Conservation (phyloP, 192 early-diverging fungal species). For the Endogone sp. region DNA sequence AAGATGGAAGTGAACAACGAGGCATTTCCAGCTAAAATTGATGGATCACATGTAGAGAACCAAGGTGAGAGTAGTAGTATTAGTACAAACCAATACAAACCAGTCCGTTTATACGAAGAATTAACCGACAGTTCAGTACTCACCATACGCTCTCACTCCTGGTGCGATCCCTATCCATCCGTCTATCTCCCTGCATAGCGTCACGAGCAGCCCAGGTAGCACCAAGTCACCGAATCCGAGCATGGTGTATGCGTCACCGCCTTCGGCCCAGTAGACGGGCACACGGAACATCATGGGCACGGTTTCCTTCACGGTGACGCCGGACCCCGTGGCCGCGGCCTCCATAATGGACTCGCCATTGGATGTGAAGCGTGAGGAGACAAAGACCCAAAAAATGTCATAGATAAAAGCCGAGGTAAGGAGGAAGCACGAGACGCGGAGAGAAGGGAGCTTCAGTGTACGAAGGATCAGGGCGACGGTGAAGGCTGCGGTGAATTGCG, state of each 20-base stretch:
- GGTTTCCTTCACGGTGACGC: conserved; percentile 33
- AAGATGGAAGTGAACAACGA: background rate
- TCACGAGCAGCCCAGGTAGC: conserved; percentile 31
- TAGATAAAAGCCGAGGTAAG: conserved; percentile 33
- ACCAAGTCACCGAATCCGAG: conserved; percentile 37
- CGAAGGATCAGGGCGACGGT: conserved; percentile 28
- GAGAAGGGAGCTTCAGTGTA: conserved; percentile 29
- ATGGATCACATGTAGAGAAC: background rate
- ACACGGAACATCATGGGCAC: conserved; percentile 37
- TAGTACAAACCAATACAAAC: too few species aligned
- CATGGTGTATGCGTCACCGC: conserved; percentile 28
- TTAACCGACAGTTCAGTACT: too few species aligned
- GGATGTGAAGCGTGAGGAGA: conserved; percentile 32
- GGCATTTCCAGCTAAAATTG: background rate
- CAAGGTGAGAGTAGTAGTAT: background rate
- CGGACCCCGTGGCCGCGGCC: conserved; percentile 34
- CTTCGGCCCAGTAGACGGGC: conserved; percentile 15
- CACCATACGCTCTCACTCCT: background rate
- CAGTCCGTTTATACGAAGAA: too few species aligned
- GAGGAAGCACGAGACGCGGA: conserved; percentile 28
- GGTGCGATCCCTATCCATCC: conserved; percentile 21
- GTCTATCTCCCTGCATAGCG: conserved; percentile 29
- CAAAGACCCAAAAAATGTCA: conserved; percentile 39
- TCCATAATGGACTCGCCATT: conserved; percentile 38
- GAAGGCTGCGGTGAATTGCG: conserved; percentile 17